Base-by-base conservation (phyloP, 2,329 filamentous ascomycete species). In the Colletotrichum somersetense region DNA sequence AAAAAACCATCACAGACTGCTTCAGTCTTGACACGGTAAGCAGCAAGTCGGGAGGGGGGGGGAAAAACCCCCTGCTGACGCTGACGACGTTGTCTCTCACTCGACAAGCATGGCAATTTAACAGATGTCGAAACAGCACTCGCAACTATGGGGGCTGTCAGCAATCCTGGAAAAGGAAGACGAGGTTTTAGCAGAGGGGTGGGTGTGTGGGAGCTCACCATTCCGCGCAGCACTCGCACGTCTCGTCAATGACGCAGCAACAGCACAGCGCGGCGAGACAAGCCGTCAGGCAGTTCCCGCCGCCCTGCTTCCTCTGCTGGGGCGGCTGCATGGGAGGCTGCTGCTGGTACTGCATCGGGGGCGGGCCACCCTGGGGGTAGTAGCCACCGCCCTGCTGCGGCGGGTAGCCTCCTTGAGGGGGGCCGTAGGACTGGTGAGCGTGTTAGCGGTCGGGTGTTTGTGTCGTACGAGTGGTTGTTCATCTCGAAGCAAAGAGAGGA, bases 191-290 rank as follows among this genome's bases (percentile, higher is more conserved):
- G 30, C 16, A 3, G 14, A 35, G 12, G 42, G n/a, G 20, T 12
- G 30, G 12, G 42, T 14, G 20, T 12, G 30, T n/a, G 30, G 16
- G 58, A 44, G 56, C 81, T 79, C 81, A 83, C 83, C 85, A 74
- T 50, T 74, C 73, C 20, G 72, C 73, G 52, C 73, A 87, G 75
- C 83, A 85, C 76, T 88, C 86, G 77, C 85, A 87, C 40, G 81
- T 82, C 74, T 87, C 86, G 67, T 87, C 86, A 55, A 82, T 80
- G 66, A 84, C 82, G 74, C 85, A 87, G 78, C 86, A 88, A 78
- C 84, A 87, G 80, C 85, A 87, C 66, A 88, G 76, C 20, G 82
- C 80, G 11, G 85, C 85, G 58, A 88, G 78, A 80, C 85, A 87
- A 68, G 81, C 84, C 55, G 82, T 80, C 64, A 87, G 76, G 75